phyloP scores from a whole-genome alignment of 2,329 filamentous ascomycete genomes.

The Fusarium irregulare region DNA sequence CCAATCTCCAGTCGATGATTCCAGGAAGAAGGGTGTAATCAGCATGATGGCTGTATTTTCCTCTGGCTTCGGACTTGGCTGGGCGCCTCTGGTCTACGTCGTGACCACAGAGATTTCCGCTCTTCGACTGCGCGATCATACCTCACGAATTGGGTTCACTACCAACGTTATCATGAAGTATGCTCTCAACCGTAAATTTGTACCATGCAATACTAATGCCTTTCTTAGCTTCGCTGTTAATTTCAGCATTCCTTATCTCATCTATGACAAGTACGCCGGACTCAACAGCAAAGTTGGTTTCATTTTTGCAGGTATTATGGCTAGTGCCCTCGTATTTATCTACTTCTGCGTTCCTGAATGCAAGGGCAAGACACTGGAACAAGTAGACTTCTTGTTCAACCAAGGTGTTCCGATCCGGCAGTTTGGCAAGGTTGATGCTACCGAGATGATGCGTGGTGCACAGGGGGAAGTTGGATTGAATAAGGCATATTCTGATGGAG shows the following conservation, averaged over 20 bases:
- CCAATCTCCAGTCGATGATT: slow-evolving; percentile 12
- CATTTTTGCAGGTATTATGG: slow-evolving; percentile 35
- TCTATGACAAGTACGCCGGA: slow-evolving; percentile 34
- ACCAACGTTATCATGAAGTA: slow-evolving; percentile 36
- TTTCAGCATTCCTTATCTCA: slow-evolving; percentile 38
- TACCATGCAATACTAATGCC: accelerated
- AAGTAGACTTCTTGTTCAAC: slow-evolving; percentile 40
- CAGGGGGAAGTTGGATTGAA: neutral
- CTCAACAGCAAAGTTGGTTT: slow-evolving; percentile 36
- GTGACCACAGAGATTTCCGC: slow-evolving; percentile 39
- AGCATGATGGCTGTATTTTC: slow-evolving; percentile 44
- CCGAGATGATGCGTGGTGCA: slow-evolving; percentile 17
- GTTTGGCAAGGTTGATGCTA: slow-evolving; percentile 29
- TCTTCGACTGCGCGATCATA: slow-evolving; percentile 28
- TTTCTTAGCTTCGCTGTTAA: slow-evolving; percentile 32
- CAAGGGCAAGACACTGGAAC: slow-evolving; percentile 35
- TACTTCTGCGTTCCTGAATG: slow-evolving; percentile 40
- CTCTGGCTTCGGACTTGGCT: slow-evolving; percentile 13
- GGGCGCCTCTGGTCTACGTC: slow-evolving; percentile 31
- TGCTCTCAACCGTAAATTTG: accelerated
- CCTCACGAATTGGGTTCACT: slow-evolving; percentile 27
- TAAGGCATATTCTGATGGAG: neutral
- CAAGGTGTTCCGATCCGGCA: slow-evolving; percentile 22
- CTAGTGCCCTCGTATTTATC: neutral
- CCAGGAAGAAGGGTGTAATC: slow-evolving; percentile 39